A percentile compares a stretch with the other conserved stretches of the same genome.
These are phyloP conservation scores for Candida succiphila DNA, from an alignment of 805 yeast genomes.

Conservation along the genomic window DNA sequence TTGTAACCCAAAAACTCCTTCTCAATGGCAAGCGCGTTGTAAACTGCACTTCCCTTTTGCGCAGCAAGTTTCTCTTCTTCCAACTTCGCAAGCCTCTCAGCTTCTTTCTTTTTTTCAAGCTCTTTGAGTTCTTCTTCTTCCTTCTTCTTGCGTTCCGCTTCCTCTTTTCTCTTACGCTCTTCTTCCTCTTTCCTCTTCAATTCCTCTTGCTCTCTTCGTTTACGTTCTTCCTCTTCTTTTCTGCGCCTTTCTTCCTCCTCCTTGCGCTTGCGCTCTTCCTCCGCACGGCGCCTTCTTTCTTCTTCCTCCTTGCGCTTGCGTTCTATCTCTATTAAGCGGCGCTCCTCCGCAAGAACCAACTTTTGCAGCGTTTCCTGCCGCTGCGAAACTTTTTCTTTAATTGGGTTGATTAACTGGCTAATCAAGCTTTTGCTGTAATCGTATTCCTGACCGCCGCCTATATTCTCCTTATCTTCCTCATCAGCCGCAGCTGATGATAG, in stretches of 20 bases:
- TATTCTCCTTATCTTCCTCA: no score
- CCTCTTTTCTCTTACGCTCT: constrained; percentile 10
- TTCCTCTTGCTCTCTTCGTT: constrained; percentile 14
- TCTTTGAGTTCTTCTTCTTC: constrained; percentile 11
- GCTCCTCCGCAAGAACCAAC: no score
- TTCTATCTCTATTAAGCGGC: neutral
- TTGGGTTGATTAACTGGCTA: no score
- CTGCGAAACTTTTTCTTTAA: no score
- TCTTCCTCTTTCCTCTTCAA: constrained; percentile 13
- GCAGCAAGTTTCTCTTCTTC: constrained; percentile 13
- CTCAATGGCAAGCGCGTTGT: constrained; percentile 28
- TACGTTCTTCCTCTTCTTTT: constrained; percentile 10
- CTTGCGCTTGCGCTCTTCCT: constrained; percentile 5
- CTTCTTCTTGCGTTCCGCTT: constrained; percentile 8
- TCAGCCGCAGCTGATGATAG: no score
- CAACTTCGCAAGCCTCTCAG: constrained; percentile 1
- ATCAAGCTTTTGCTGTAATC: no score
- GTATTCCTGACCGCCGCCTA: no score
- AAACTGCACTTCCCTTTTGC: constrained; percentile 12
- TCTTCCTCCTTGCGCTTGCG: neutral
- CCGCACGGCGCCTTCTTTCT: constrained; percentile 2
- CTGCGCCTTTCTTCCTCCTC: constrained; percentile 9
- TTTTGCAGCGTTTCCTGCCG: no score
- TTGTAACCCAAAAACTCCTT: constrained; percentile 36
- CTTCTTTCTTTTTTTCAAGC: constrained; percentile 9